These are phyloP conservation scores for Gaeumannomyces sp. DNA, from an alignment of 2,329 filamentous ascomycete species.

Conservation along the genomic window DNA sequence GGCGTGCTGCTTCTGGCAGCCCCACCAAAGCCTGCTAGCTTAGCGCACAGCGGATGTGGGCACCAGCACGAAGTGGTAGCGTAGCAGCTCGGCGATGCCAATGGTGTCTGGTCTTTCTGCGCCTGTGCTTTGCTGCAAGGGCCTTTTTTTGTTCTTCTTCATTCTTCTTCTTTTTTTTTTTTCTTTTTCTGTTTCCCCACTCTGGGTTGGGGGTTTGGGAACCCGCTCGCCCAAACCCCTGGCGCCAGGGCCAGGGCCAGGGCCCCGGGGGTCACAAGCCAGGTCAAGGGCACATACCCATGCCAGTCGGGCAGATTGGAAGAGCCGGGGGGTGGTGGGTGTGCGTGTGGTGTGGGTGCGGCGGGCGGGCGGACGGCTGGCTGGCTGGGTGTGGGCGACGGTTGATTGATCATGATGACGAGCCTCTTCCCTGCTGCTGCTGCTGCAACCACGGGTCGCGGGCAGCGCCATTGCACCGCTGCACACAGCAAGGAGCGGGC, in stretches of 20 bases:
- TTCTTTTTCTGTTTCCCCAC: neutral
- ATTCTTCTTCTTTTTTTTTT: neutral
- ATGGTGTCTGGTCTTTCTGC: neutral
- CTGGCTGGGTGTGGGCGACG: neutral
- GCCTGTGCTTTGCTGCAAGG: neutral
- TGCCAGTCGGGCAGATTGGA: constrained; percentile 1
- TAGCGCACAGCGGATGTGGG: neutral
- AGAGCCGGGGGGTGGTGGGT: neutral
- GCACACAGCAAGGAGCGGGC: neutral
- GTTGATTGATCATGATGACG: too few species aligned
- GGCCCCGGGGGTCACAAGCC: neutral
- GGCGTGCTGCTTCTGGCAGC: too few species aligned
- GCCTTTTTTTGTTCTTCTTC: neutral
- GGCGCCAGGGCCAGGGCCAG: neutral
- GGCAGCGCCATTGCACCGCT: neutral
- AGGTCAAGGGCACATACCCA: neutral
- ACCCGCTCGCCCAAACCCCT: neutral
- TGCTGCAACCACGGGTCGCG: neutral
- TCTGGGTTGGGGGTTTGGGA: neutral
- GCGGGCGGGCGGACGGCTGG: too few species aligned
- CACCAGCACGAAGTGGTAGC: neutral
- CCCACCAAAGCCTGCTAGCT: neutral
- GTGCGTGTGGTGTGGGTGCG: neutral
- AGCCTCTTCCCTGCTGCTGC: too few species aligned
- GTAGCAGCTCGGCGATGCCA: neutral